Percentiles rank a stretch among this genome's conserved stretches.
Conservation (phyloP, 2,329 filamentous ascomycete genomes). For the Aspergillus sp. region DNA sequence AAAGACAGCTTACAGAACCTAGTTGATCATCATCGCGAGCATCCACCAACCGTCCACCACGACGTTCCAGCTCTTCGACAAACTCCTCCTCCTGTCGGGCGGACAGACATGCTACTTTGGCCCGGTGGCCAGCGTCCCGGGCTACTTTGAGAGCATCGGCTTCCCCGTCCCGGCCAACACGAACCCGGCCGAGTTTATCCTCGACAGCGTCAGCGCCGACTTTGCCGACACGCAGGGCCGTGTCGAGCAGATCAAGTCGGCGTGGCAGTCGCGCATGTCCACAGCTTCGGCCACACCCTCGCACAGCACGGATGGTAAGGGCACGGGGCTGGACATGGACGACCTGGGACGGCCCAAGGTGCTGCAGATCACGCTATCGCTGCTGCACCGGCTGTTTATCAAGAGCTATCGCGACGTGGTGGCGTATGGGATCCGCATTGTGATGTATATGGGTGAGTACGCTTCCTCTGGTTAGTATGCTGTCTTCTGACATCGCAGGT, state of each 20-base stretch:
- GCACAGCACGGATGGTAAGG: constrained; percentile 28
- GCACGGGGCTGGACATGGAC: constrained; percentile 15
- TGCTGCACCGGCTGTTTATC: constrained; percentile 76
- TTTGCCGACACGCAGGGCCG: constrained; percentile 58
- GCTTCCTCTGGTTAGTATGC: too few relatives aligned
- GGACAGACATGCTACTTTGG: constrained; percentile 75
- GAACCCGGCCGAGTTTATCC: constrained; percentile 77
- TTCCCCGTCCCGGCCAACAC: constrained; percentile 65
- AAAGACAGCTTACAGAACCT: neutral
- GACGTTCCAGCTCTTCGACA: constrained; percentile 79
- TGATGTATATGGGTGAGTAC: constrained; percentile 68
- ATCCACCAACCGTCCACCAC: constrained; percentile 83
- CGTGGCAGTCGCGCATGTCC: constrained; percentile 50
- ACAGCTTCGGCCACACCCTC: constrained; percentile 28
- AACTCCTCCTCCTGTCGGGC: constrained; percentile 68
- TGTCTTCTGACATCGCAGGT: constrained; percentile 32
- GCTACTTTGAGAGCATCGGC: constrained; percentile 64
- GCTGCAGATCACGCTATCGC: constrained; percentile 56
- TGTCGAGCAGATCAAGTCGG: constrained; percentile 53
- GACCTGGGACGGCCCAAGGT: constrained; percentile 41
- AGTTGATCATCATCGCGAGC: constrained; percentile 75
- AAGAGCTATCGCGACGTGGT: constrained; percentile 83
- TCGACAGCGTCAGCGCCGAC: constrained; percentile 77
- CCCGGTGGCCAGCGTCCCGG: constrained; percentile 54
- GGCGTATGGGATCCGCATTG: constrained; percentile 77